Base-by-base conservation (phyloP, 1,284 basidiomycete genomes). In the Trichosporon sp. region DNA sequence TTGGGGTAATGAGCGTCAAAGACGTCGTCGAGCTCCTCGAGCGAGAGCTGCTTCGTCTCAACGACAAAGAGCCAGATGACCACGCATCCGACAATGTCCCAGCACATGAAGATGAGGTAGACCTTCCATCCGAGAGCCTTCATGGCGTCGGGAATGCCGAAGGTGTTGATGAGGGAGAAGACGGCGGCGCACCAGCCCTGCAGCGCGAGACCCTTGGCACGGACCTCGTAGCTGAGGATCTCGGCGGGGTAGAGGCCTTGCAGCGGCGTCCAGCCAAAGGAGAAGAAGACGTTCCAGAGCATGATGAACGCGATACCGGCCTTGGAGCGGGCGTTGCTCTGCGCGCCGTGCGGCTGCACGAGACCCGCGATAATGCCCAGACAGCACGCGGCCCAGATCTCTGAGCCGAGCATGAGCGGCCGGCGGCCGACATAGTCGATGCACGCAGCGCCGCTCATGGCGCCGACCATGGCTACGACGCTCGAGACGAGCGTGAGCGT, bases 211-310 rank as follows among this genome's bases (percentile, higher is more conserved):
- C 88, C 88, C 75, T 89, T 89, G 0, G 87, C 87, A 69, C 88
- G 83, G n/a, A 75, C 74, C 76, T 89, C 84, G 77, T 87, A 89
- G n/a, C 84, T 82, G 16, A 89, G 79, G 3, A 87, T 86, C 78
- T 89, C 88, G 1, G 87, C 85, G 8, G 88, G 87, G 75, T 89
- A 89, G 1, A 88, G 79, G 1, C 86, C 86, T 83, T 88, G 87
- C 82, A 88, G 87, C 0, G 87, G 86, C 1, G 88, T 89, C 85
- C 86, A 88, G 35, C 88, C 87, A 73, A 87, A 87, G 3, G 86
- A 87, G 61, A 70, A 79, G 63, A 73, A 75, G 31, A 76, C 76
- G 63, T 32, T 54, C 67, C 59, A 68, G 16, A 71, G 69, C 67
- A 54, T 68, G 70, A 79, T 77, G 67, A 79, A 80, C 8, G 70